Conservation (phyloP, 352 stramenopile species). For the Pilasporangium apinafurcum region DNA sequence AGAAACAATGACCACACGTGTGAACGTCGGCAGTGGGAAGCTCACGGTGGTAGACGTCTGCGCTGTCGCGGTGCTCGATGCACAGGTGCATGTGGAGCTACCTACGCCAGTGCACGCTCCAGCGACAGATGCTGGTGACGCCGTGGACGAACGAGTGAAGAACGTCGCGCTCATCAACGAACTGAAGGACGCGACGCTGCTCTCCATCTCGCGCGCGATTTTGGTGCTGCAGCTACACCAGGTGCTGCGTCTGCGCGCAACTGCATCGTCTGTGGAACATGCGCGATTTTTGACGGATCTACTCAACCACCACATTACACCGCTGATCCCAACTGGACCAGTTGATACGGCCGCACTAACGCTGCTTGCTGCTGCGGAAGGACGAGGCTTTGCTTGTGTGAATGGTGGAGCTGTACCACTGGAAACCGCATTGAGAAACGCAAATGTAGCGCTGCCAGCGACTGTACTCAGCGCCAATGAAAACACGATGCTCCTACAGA, state of each 20-base stretch:
- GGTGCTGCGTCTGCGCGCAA: constrained; percentile 12
- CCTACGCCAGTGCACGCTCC: background rate
- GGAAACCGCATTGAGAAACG: constrained; percentile 12
- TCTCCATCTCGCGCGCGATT: constrained; percentile 13
- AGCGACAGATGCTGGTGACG: constrained; percentile 5
- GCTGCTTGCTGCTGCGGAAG: constrained; percentile 20
- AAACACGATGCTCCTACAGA: constrained; percentile 23
- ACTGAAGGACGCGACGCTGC: background rate
- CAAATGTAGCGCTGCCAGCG: constrained; percentile 25
- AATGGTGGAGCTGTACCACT: constrained; percentile 7
- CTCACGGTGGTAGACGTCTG: constrained; percentile 59
- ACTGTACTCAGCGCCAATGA: constrained; percentile 28
- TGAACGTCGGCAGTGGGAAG: constrained; percentile 46
- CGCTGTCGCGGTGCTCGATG: constrained; percentile 40
- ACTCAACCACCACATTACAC: constrained; percentile 56
- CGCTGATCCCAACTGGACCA: constrained; percentile 14
- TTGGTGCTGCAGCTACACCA: constrained; percentile 19
- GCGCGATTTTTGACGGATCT: constrained; percentile 39
- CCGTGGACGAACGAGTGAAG: constrained; percentile 6
- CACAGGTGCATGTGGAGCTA: constrained; percentile 31
- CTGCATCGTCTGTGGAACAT: constrained; percentile 19
- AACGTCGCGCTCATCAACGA: constrained; percentile 1
- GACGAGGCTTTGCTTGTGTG: constrained; percentile 15
- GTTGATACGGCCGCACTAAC: constrained; percentile 15
- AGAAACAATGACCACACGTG: constrained; percentile 28